Evolutionary conservation across 805 yeast species (phyloP).

Genomic region (Komagataella kurtzmanii): DNA sequence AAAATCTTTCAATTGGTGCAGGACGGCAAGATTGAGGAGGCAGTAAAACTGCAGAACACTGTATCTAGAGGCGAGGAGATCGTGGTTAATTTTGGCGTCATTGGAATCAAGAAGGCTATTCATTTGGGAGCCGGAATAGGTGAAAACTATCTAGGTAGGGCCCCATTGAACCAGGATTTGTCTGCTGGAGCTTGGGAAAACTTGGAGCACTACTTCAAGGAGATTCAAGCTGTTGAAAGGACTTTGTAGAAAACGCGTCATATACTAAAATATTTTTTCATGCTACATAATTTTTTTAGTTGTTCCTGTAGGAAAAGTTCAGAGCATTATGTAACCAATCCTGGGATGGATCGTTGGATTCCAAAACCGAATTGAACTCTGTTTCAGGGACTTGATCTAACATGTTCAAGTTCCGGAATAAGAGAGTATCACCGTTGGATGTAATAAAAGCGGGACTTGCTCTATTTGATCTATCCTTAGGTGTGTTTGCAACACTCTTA

Average conservation of each 20-base stretch:
- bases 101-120: slow-evolving; percentile 33
- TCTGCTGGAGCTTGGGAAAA: slow-evolving; percentile 17
- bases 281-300: background rate
- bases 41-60: slow-evolving; percentile 25
- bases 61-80: slow-evolving; percentile 33
- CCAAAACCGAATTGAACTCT: background rate
- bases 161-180: slow-evolving; percentile 29
- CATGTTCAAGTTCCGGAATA: slow-evolving; percentile 5
- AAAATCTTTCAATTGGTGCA: slow-evolving; percentile 23
- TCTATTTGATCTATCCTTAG: background rate
- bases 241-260: slow-evolving; percentile 2
- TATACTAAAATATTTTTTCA: no score
- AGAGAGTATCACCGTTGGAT: background rate
- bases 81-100: slow-evolving; percentile 27
- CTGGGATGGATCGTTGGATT: background rate
- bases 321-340: slow-evolving; percentile 2
- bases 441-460: background rate
- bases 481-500: background rate
- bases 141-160: slow-evolving; percentile 28
- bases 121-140: slow-evolving; percentile 25
- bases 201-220: slow-evolving; percentile 4
- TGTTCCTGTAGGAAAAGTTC: background rate
- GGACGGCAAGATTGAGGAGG: slow-evolving; percentile 25
- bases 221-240: slow-evolving; percentile 4
- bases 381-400: slow-evolving; percentile 1